A percentile compares a stretch with the other conserved stretches of the same genome.
Conservation (phyloP, 106 monocot species). For the Triglochin maritima region DNA sequence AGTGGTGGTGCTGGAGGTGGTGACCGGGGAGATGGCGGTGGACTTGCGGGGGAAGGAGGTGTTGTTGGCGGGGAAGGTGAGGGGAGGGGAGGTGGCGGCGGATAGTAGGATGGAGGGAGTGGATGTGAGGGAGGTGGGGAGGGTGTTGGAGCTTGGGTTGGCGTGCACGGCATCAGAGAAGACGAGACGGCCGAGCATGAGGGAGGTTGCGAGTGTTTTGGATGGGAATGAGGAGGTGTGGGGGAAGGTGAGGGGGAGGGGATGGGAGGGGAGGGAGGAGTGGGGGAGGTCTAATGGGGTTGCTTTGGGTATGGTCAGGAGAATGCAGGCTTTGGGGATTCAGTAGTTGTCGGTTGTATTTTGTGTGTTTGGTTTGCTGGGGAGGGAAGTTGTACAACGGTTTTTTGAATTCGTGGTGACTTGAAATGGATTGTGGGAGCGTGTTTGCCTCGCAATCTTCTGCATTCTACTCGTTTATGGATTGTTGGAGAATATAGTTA, state of each 20-base stretch:
- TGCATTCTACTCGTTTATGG: too few relatives aligned
- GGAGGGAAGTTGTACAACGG: too few relatives aligned
- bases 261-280: constrained; percentile 24
- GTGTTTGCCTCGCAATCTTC: too few relatives aligned
- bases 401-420: too few relatives aligned
- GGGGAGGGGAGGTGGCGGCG: constrained; percentile 27
- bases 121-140: constrained; percentile 30
- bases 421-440: too few relatives aligned
- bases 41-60: constrained; percentile 53
- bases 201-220: constrained; percentile 55
- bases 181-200: constrained; percentile 54
- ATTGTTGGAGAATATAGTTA: too few relatives aligned
- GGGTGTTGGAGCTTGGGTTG: constrained; percentile 42
- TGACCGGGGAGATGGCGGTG: constrained; percentile 57
- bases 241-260: not conserved
- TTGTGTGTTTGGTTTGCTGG: too few relatives aligned
- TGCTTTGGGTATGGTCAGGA: constrained; percentile 36
- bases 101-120: constrained; percentile 42
- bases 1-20: constrained; percentile 69
- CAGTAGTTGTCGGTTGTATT: not conserved
- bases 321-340: constrained; percentile 78
- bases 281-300: constrained; percentile 43
- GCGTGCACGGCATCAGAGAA: constrained; percentile 51
- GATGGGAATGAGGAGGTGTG: constrained; percentile 67
- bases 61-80: constrained; percentile 31